Conservation (phyloP, 306 rosid genomes). For the Fragaria ananassa region DNA sequence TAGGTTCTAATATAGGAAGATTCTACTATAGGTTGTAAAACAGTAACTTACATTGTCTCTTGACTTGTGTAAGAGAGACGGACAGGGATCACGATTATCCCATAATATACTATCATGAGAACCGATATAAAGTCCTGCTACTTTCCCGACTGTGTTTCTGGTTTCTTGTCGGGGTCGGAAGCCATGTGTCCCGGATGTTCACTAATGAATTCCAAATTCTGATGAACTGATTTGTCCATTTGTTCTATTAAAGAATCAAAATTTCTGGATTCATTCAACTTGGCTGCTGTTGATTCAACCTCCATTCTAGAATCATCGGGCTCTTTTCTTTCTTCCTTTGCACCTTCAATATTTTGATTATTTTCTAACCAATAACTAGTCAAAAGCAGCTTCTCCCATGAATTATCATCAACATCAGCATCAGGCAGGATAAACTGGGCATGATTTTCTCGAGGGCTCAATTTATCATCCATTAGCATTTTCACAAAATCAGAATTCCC, state of each 20-base stretch:
- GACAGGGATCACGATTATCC: not conserved
- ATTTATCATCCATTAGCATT: conserved; percentile 69
- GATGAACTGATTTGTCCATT: conserved; percentile 42
- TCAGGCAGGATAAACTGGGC: conserved; percentile 62
- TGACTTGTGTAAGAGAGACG: conserved; percentile 3
- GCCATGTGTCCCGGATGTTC: conserved; percentile 41
- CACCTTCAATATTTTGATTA: conserved; percentile 29
- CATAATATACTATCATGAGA: not conserved
- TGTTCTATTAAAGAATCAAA: conserved; percentile 45
- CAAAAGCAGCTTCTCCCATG: conserved; percentile 72
- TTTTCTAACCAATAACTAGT: conserved; percentile 40
- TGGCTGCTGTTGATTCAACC: conserved; percentile 34
- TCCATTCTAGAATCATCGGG: conserved; percentile 40
- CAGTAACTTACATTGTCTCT: conserved; percentile 8
- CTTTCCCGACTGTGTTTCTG: conserved; percentile 8
- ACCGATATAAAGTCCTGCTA: not conserved
- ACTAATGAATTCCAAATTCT: conserved; percentile 37
- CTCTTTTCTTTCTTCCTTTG: conserved; percentile 35
- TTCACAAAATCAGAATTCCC: conserved; percentile 59
- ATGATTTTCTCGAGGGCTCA: conserved; percentile 50
- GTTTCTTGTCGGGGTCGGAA: conserved; percentile 35
- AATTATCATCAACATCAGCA: conserved; percentile 47
- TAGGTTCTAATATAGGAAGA: not conserved
- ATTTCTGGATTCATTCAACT: conserved; percentile 30
- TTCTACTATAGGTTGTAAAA: not conserved